Conservation (phyloP, 805 yeast species). For the Barnettozyma sucrosica region DNA sequence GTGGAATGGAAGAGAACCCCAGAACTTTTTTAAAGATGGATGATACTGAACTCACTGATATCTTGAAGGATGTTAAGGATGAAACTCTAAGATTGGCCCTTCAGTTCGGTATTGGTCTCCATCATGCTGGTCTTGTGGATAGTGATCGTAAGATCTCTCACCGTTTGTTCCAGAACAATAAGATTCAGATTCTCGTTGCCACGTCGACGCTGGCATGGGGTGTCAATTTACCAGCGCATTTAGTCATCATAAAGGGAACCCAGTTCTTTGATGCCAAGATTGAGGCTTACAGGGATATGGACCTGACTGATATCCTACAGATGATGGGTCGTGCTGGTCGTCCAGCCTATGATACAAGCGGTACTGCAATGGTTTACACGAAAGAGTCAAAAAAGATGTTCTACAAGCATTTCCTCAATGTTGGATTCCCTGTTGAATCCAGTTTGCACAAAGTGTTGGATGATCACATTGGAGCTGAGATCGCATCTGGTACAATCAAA, state of each 20-base stretch:
- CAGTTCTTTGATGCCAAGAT: conserved; percentile 90
- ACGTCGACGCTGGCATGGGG: conserved; percentile 99
- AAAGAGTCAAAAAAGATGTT: conserved; percentile 76
- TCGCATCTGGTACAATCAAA: conserved; percentile 91
- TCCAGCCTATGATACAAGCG: conserved; percentile 90
- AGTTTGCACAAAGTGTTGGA: conserved; percentile 69
- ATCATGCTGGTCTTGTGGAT: conserved; percentile 95
- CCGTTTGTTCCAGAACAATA: conserved; percentile 75
- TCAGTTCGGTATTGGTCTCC: conserved; percentile 81
- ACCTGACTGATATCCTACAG: conserved; percentile 93
- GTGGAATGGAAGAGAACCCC: conserved; percentile 56
- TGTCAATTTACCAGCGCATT: conserved; percentile 96
- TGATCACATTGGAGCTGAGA: conserved; percentile 94
- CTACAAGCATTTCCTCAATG: conserved; percentile 79
- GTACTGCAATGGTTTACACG: conserved; percentile 89
- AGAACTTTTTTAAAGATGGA: conserved; percentile 55
- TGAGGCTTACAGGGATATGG: conserved; percentile 91
- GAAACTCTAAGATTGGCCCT: conserved; percentile 79
- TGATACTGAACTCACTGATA: conserved; percentile 47
- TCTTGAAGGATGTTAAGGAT: conserved; percentile 61
- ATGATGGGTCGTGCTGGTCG: conserved; percentile 99
- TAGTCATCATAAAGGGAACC: conserved; percentile 93
- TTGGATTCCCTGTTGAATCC: conserved; percentile 96
- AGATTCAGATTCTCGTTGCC: conserved; percentile 83
- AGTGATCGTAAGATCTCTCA: conserved; percentile 87